Base-by-base conservation (phyloP, 371 early-diverging fungal species). In the Mortierella sp. region DNA sequence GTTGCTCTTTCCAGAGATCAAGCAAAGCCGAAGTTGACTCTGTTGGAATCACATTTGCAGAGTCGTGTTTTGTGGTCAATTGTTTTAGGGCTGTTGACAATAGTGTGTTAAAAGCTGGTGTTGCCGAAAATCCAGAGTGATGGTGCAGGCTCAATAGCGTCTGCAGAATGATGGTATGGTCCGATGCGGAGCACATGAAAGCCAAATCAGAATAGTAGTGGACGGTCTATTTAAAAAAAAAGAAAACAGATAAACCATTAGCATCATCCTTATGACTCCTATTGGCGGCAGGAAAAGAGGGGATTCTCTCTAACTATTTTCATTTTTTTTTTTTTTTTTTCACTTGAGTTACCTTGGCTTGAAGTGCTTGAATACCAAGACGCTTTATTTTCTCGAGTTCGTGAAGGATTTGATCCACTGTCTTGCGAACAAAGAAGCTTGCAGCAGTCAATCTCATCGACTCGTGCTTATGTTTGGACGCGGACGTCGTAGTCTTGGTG, bases 1-100 rank as follows among this genome's bases (percentile, higher is more conserved):
- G 82, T 37, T 76, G 84, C 5, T 65, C 66, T 45, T 60, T 56
- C 84, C 84, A 83, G 28, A 82, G 69, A 37, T 61, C 68, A 28
- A 82, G 28, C 18, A 79, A 57, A 7, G 71, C 48, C 7, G 73
- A 56, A 21, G 71, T 79, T 44, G 67, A 74, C 4, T 81, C 56
- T 21, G 63, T 55, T 53, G 68, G 80, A 44, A 83, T 72, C 2
- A 70, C 67, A 16, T 66, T 72, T 16, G 70, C 61, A 2, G 81
- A 72, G 21, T 68, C 57, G 14, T 60, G 60, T 52, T 72, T 69
- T n/a, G 59, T 67, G 6, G 72, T 68, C 28, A 81, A 19, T n/a
- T 65, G 63, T 18, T 64, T 65, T 19, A 81, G 60, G 19, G 72
- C 65, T 12, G 66, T 70, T 19, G 81, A 81, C 7, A 81, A 30